Percentiles rank a stretch among this genome's conserved stretches.
phyloP scores from a whole-genome alignment of 164 flowering plant species.

The Tinospora cordifolia region DNA sequence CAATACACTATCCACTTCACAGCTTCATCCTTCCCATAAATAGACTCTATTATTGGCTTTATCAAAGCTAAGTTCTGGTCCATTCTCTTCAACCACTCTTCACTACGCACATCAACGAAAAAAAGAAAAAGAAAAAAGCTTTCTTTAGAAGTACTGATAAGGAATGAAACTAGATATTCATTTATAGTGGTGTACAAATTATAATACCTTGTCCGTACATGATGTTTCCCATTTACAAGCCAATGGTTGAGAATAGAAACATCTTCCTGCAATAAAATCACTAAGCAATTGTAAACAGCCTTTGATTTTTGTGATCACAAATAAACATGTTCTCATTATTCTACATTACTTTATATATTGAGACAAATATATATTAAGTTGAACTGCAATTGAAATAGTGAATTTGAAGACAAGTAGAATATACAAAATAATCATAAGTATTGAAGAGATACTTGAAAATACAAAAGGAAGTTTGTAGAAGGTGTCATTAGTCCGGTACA shows the following conservation, averaged over 20 bases:
- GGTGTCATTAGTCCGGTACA: constrained; percentile 8
- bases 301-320: background rate
- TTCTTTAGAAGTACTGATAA: too few relatives aligned
- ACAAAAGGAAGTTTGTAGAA: constrained; percentile 8
- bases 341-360: too few relatives aligned
- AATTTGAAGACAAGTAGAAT: too few relatives aligned
- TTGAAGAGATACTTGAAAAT: background rate
- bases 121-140: too few relatives aligned
- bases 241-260: constrained; percentile 75
- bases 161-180: background rate
- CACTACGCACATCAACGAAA: constrained; percentile 55
- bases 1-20: too few relatives aligned
- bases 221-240: constrained; percentile 90
- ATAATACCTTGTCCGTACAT: constrained; percentile 67
- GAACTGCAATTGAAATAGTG: too few relatives aligned
- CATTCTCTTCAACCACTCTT: constrained; percentile 90
- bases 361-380: too few relatives aligned
- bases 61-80: constrained; percentile 47
- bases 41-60: constrained; percentile 69
- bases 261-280: constrained; percentile 53
- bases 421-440: too few relatives aligned
- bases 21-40: constrained; percentile 75
- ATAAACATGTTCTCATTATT: background rate
- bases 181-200: background rate
- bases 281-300: background rate